These are phyloP conservation scores for Penicillium sumatraense DNA, from an alignment of 2,329 filamentous ascomycete species.

Conservation along the genomic window DNA sequence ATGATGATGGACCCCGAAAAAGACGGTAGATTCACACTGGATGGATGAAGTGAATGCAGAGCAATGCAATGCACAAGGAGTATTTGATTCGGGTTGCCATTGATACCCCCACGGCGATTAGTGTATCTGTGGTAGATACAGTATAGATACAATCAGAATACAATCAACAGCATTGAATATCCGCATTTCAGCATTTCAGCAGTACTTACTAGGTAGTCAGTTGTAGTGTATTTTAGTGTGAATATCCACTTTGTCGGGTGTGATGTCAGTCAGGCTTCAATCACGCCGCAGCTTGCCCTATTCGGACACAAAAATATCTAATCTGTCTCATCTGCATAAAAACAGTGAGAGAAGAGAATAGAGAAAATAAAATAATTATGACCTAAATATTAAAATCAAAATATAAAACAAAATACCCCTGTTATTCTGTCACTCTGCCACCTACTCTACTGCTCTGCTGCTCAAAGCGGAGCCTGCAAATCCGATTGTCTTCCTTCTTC, in stretches of 20 bases:
- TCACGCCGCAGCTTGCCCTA: slow-evolving; percentile 30
- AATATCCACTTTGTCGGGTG: too few species aligned
- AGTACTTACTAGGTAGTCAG: too few species aligned
- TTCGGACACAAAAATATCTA: slow-evolving; percentile 16
- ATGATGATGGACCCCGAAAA: slow-evolving; percentile 26
- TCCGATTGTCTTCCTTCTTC: slow-evolving; percentile 30
- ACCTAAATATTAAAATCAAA: too few species aligned
- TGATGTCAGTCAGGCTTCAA: slow-evolving; percentile 6
- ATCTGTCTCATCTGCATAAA: too few species aligned
- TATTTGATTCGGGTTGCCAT: slow-evolving; percentile 1
- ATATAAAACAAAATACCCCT: background rate
- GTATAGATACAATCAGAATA: too few species aligned
- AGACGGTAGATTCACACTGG: slow-evolving; percentile 25
- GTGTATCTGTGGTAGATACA: background rate
- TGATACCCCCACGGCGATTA: slow-evolving; percentile 12
- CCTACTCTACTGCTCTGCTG: too few species aligned
- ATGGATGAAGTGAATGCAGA: background rate
- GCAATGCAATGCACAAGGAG: background rate
- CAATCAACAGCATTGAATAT: too few species aligned
- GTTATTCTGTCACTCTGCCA: too few species aligned
- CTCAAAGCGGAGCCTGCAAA: slow-evolving; percentile 23
- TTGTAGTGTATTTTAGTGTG: too few species aligned
- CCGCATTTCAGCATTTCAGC: too few species aligned
- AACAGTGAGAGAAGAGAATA: too few species aligned
- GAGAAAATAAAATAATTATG: too few species aligned